phyloP scores from a whole-genome alignment of 495 filamentous ascomycete genomes.

The Lasiosphaeria ovina region DNA sequence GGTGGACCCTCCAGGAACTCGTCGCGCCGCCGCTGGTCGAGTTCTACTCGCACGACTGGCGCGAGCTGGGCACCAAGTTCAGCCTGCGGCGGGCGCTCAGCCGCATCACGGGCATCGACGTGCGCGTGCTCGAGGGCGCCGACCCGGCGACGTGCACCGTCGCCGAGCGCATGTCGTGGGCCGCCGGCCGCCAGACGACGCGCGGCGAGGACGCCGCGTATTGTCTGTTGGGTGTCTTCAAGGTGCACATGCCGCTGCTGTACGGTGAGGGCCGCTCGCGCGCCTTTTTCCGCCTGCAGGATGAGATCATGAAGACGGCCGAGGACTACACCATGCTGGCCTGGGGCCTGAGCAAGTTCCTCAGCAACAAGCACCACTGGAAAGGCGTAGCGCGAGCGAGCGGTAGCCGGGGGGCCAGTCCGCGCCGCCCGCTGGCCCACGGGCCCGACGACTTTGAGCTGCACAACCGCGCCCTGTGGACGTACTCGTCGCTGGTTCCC shows the following conservation, averaged over 20 bases:
- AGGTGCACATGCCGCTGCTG: conserved; percentile 21
- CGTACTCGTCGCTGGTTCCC: conserved; percentile 16
- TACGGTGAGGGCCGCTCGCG: conserved; percentile 16
- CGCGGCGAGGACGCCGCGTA: conserved; percentile 17
- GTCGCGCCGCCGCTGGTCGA: neutral
- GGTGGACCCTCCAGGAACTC: neutral
- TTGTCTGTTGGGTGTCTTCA: conserved; percentile 19
- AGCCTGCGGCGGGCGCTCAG: conserved; percentile 17
- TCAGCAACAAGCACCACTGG: conserved; percentile 11
- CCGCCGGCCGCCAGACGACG: conserved; percentile 14
- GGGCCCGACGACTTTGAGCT: conserved; percentile 25
- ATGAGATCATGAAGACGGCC: conserved; percentile 31
- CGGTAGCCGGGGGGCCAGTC: too few relatives aligned
- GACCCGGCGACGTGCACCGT: conserved; percentile 23
- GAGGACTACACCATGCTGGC: conserved; percentile 34
- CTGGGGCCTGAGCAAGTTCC: conserved; percentile 19
- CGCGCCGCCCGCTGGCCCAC: conserved; percentile 19
- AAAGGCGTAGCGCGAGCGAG: neutral
- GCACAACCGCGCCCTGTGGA: conserved; percentile 22
- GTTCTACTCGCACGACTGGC: conserved; percentile 1
- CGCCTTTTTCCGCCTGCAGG: conserved; percentile 24
- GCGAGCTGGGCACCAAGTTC: conserved; percentile 19
- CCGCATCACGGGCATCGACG: conserved; percentile 22
- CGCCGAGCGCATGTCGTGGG: conserved; percentile 23
- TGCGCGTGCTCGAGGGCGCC: conserved; percentile 22